Base-by-base conservation (phyloP, 2,329 filamentous ascomycete genomes). In the Cladosporium sp. region DNA sequence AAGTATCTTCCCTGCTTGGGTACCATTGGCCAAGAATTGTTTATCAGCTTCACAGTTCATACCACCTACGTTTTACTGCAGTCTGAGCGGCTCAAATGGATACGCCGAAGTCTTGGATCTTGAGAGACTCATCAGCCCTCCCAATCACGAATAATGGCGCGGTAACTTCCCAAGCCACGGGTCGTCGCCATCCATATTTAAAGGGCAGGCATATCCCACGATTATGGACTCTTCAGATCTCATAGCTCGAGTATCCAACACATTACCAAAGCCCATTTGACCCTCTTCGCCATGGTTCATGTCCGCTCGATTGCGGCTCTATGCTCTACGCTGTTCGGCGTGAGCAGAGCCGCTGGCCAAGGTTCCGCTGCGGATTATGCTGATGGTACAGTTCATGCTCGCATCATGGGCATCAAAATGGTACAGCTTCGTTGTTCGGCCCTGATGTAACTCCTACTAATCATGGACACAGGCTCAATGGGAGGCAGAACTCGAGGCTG, bases 401-500 rank as follows among this genome's bases (percentile, higher is more conserved):
- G 64, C n/a, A 66, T 67, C 32, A 71, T 71, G 70, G 67, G 66
- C 46, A 66, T 70, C 43, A 71, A 71, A 60, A 70, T 70, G 75
- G 68, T 70, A 66, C 2, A 23, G 10, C 25, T 18, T 30, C 32
- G 36, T 21, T 30, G 8, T 56, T 28, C 49, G 6, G 46, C 18
- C 25, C 13, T 26, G 21, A 34, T 13, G 18, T 13, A 23, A 23
- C 1, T 8, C 51, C 64, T 39, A 64, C 43, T n/a, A 13, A 28
- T 23, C 26, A 11, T 26, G 5, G 18, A 66, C 65, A 73, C 68
- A 46, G 51, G 51, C 51, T 10, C 73, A 74, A 60, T 79, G 77
- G 78, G 74, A 70, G 7, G 71, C 70, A 26, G 76, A 79, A 43
- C 70, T 73, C 26, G 76, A 70, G 5, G 70, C 75, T 11, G 79